Evolutionary conservation across 768 basidiomycete species (phyloP).

Genomic region (Serpula lacrymans): DNA sequence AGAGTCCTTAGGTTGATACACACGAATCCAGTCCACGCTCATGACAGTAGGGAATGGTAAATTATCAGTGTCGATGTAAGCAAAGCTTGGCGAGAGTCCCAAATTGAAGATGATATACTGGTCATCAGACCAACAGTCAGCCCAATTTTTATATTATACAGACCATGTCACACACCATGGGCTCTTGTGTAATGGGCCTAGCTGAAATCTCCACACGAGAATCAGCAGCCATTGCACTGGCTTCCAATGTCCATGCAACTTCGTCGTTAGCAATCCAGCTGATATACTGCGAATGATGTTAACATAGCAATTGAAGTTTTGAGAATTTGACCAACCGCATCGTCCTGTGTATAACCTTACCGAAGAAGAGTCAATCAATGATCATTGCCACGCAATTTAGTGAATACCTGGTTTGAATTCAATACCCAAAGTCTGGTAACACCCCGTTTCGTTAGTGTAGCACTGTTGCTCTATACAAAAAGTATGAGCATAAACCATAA

Average conservation of each 20-base stretch:
- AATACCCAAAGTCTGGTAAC: constrained; percentile 73
- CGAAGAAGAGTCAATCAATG: background rate
- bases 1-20: constrained; percentile 73
- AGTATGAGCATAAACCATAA: background rate
- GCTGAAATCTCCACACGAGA: constrained; percentile 54
- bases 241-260: constrained; percentile 67
- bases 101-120: constrained; percentile 85
- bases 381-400: constrained; percentile 3
- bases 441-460: constrained; percentile 50
- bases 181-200: constrained; percentile 77
- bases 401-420: constrained; percentile 68
- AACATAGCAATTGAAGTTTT: background rate
- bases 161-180: constrained; percentile 53
- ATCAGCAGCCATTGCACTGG: constrained; percentile 59
- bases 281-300: constrained; percentile 55
- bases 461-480: constrained; percentile 56
- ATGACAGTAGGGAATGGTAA: constrained; percentile 72
- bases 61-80: constrained; percentile 63
- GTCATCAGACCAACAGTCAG: constrained; percentile 2
- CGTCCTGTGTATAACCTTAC: constrained; percentile 29
- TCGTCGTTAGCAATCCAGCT: constrained; percentile 68
- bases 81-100: constrained; percentile 83
- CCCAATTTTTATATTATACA: background rate
- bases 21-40: constrained; percentile 84
- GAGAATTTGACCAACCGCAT: constrained; percentile 40